Evolutionary conservation across 371 early-diverging fungal genomes (phyloP), one percentile per base, ranked within the genome.

Genomic region (Capniomyces stellatus): DNA sequence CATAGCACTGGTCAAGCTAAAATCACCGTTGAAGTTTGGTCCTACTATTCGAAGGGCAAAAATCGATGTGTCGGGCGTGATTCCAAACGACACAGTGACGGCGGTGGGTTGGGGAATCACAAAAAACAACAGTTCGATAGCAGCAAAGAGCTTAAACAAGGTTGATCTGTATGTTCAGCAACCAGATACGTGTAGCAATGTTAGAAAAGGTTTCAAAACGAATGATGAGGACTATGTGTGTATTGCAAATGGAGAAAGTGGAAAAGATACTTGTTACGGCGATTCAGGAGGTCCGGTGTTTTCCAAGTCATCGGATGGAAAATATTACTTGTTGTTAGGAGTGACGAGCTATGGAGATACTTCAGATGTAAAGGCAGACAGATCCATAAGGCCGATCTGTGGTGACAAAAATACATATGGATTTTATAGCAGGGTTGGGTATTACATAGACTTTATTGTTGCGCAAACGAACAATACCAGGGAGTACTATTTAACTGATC

Each of bases 231-330:
- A 59, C 55, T 59, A 62, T 40, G 60, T 72, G 13, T 72, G 72
- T 57, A 63, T 67, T 0, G 64, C 66, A 13, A 59, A 61, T 1
- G 56, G 60, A 6, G 62, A 48, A 41, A 51, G 64, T 0, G 64
- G 64, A 28, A 57, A 61, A 24, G 72, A 72, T 48, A 67, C 72
- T 4, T 72, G 72, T 44, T 63, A 62, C n/a, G 72, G 72, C 24
- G 71, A 72, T 39, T 63, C 63, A 6, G 72, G 72, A 6, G 71
- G 72, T 12, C 72, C 72, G 0, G 43, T 71, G 42, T n/a, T 67
- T 31, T 51, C 57, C 15, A 31, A 56, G 4, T 58, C 51, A 30
- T 12, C 21, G 1, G 1, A 22, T 24, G 66, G 62, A 1, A 21
- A 43, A 18, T 54, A 58, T 2, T 69, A 64, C 58, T 40, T 62